phyloP scores from a whole-genome alignment of 208 protist species.

The Plasmodiophora brassicae region DNA sequence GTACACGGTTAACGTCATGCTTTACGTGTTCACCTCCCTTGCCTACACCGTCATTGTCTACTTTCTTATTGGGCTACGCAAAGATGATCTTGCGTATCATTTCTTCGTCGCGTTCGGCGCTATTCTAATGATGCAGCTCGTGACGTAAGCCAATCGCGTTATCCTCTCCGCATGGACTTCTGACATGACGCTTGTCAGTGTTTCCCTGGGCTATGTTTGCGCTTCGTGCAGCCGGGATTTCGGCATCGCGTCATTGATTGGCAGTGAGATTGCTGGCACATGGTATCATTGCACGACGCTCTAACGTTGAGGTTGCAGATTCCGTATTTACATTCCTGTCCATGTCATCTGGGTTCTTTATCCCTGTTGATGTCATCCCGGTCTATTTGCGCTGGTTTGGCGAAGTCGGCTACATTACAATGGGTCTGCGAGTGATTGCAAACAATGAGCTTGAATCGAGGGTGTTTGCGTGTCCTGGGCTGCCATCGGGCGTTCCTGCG shows the following conservation, averaged over 20 bases:
- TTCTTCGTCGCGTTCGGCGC: background rate
- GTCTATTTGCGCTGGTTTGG: background rate
- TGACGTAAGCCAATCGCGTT: background rate
- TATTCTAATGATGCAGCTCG: background rate
- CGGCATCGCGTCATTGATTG: background rate
- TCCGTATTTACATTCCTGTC: background rate
- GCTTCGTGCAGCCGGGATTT: background rate
- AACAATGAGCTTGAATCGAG: background rate
- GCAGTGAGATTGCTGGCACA: background rate
- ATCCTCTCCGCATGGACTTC: background rate
- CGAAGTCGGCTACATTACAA: background rate
- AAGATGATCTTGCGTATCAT: background rate
- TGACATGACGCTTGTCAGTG: background rate
- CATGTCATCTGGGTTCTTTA: slow-evolving; percentile 10
- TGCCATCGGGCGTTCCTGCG: background rate
- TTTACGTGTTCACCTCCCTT: background rate
- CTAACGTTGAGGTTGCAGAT: background rate
- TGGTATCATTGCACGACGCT: background rate
- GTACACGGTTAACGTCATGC: background rate
- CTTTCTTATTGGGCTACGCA: background rate
- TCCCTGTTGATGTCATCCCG: background rate
- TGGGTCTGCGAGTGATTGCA: background rate
- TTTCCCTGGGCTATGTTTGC: background rate
- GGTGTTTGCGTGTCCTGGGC: background rate
- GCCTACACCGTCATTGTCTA: background rate